Percentiles rank a stretch among this genome's conserved stretches.
phyloP scores from a whole-genome alignment of 2,329 filamentous ascomycete genomes.

The Aspergillus costaricaensis region DNA sequence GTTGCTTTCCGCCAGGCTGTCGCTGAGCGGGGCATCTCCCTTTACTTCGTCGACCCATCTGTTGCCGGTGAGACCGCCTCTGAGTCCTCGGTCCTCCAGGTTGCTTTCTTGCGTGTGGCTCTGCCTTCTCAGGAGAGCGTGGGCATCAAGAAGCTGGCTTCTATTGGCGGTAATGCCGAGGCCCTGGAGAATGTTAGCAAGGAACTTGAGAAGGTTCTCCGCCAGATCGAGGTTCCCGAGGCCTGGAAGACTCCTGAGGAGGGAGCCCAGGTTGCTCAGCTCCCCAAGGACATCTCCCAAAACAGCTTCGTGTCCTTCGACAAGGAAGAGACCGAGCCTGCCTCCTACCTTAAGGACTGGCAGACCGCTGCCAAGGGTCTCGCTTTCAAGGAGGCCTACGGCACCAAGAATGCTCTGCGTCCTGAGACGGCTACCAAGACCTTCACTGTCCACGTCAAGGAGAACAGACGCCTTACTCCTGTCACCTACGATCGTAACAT shows the following conservation, averaged over 20 bases:
- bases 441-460: conserved; percentile 83
- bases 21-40: conserved; percentile 66
- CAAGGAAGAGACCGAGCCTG: conserved; percentile 70
- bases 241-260: conserved; percentile 73
- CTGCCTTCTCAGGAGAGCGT: conserved; percentile 65
- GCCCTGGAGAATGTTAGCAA: conserved; percentile 61
- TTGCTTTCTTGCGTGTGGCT: conserved; percentile 80
- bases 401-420: conserved; percentile 70
- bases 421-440: conserved; percentile 88
- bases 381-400: conserved; percentile 92
- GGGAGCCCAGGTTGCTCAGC: conserved; percentile 39
- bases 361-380: conserved; percentile 82
- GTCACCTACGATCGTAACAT: conserved; percentile 93
- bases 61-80: conserved; percentile 67
- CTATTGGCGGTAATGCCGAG: conserved; percentile 61
- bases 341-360: conserved; percentile 72
- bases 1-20: conserved; percentile 69
- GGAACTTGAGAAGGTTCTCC: conserved; percentile 68
- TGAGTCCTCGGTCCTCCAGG: conserved; percentile 70
- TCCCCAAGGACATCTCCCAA: conserved; percentile 66
- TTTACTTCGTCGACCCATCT: conserved; percentile 75
- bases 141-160: conserved; percentile 66
- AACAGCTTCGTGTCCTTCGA: conserved; percentile 84
- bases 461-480: conserved; percentile 91
- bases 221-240: conserved; percentile 72